A percentile compares a stretch with the other conserved stretches of the same genome.
These are phyloP conservation scores for Orychophragmus violaceus DNA, from an alignment of 345 rosid species.

Conservation along the genomic window DNA sequence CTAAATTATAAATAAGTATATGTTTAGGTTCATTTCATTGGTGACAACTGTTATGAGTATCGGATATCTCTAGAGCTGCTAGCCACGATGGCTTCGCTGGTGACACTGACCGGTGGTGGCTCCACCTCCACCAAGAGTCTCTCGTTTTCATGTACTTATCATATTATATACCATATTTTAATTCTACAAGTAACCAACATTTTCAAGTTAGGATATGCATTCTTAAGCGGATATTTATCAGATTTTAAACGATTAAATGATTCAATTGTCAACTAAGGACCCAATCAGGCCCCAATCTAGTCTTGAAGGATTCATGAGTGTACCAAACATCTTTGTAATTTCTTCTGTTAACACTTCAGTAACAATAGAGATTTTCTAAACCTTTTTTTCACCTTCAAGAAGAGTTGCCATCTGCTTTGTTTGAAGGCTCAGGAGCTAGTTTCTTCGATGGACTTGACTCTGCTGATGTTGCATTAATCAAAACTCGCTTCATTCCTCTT, in stretches of 20 bases:
- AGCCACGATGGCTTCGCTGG: slow-evolving; percentile 30
- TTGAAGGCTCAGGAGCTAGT: slow-evolving; percentile 38
- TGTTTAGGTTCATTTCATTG: background rate
- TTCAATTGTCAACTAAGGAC: background rate
- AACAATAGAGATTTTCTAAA: background rate
- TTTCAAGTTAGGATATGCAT: background rate
- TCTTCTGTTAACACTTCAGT: background rate
- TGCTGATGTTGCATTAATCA: slow-evolving; percentile 37
- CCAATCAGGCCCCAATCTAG: background rate
- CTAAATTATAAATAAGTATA: background rate
- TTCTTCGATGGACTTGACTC: slow-evolving; percentile 61
- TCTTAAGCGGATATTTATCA: background rate
- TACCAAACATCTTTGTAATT: background rate
- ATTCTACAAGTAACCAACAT: slow-evolving; percentile 7
- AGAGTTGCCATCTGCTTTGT: slow-evolving; percentile 43
- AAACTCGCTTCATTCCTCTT: slow-evolving; percentile 88
- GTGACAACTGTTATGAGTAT: background rate
- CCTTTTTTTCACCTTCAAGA: background rate
- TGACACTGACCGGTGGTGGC: background rate
- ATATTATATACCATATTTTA: background rate
- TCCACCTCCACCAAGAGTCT: background rate
- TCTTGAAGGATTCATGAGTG: background rate
- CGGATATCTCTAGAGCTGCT: slow-evolving; percentile 5
- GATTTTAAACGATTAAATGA: background rate
- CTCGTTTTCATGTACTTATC: background rate